Evolutionary conservation across 441 rosid genomes (phyloP).

Genomic region (Hura crepitans): DNA sequence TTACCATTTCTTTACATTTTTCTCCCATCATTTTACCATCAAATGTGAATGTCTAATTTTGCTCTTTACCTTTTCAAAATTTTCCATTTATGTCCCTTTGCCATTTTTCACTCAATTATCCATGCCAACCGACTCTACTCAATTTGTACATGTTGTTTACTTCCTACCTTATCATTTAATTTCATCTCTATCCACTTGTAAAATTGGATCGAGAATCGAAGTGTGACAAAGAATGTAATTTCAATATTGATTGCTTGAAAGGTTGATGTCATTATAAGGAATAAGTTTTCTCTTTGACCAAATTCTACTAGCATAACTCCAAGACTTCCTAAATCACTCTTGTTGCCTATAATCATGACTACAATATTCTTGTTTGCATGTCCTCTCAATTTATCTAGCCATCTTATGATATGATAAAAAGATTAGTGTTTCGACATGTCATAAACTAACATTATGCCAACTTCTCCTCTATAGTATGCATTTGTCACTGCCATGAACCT

Average conservation of each 20-base stretch:
- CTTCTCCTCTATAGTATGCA: conserved; percentile 72
- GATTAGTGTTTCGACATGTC: conserved; percentile 47
- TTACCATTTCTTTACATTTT: too few species aligned
- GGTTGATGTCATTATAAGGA: conserved; percentile 90
- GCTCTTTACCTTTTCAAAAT: too few species aligned
- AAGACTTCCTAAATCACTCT: conserved; percentile 68
- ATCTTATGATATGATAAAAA: conserved; percentile 45
- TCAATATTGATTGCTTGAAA: conserved; percentile 74
- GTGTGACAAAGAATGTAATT: conserved; percentile 69
- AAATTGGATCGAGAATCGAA: too few species aligned
- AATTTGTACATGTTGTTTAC: too few species aligned
- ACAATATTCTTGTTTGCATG: conserved; percentile 59
- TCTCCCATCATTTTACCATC: too few species aligned
- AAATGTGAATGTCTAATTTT: too few species aligned
- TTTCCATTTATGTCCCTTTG: too few species aligned
- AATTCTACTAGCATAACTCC: conserved; percentile 65
- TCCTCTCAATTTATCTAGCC: conserved; percentile 51
- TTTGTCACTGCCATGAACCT: conserved; percentile 79
- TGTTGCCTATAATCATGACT: conserved; percentile 86
- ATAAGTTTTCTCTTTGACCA: conserved; percentile 71
- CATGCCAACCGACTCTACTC: too few species aligned
- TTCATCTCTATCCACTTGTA: too few species aligned
- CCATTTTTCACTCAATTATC: too few species aligned
- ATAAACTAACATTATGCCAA: conserved; percentile 60
- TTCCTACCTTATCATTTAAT: too few species aligned